Base-by-base conservation (phyloP, 768 basidiomycete genomes). In the Udeniomyces megalosporus region DNA sequence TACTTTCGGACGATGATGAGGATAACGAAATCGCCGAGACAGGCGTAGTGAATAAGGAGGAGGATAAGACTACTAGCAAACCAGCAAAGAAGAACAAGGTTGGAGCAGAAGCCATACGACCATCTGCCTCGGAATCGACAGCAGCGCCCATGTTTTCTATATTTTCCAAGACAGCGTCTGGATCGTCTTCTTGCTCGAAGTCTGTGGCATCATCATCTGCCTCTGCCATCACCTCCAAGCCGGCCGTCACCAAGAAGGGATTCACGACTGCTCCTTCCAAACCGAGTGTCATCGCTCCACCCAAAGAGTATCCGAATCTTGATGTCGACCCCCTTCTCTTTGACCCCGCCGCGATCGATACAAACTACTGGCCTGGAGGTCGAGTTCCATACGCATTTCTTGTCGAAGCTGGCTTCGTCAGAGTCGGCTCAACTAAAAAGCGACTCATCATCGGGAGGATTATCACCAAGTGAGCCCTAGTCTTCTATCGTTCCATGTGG, bases 321-420 rank as follows among this genome's bases (percentile, higher is more conserved):
- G 61, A 62, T 28, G 24, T 46, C 15, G 61, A 62, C 31, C 61
- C 61, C 8, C 61, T 62, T 3, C 55, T 58, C 31, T 62, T 62
- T 35, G 53, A 51, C 24, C 61, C 61, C 3, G 61, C 15, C 26
- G 22, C 15, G 22, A 45, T 62, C 54, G 61, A 62, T 46, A 47
- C 42, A 0, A 14, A 45, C 1, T 50, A 22, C 6, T 64, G 63
- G 63, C 57, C 63, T 2, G 51, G 31, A 4, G 63, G 63, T 7
- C 3, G 63, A 4, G 57, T 60, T 31, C 34, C 63, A 1, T 64
- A 64, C 53, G 34, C 42, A 11, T 64, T 64, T 44, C n/a, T 64
- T 24, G 58, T 60, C 58, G 35, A 46, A 17, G 38, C 54, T 2
- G 56, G 57, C 5, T 60, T 64, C 31, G 63, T 64, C 12, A 50